Conservation (phyloP, 2,329 filamentous ascomycete genomes). For the Chaetomiaceae sp. region DNA sequence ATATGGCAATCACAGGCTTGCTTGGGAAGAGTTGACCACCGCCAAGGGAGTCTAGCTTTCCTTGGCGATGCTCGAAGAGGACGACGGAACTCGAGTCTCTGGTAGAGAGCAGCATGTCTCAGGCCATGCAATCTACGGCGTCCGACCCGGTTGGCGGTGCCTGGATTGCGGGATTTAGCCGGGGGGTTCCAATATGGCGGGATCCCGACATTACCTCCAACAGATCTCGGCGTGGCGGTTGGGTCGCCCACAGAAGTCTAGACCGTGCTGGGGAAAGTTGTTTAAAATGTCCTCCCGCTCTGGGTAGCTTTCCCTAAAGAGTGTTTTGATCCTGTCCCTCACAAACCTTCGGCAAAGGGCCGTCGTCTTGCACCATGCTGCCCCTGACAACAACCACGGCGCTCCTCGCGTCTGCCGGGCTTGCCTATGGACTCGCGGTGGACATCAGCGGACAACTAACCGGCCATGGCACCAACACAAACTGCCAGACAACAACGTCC, state of each 20-base stretch:
- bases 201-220: not conserved
- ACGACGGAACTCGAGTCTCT: not conserved
- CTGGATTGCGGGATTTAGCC: slow-evolving; percentile 1
- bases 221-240: not conserved
- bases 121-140: not conserved
- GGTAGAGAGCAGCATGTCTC: not conserved
- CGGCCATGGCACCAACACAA: not conserved
- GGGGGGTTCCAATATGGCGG: not conserved
- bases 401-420: not conserved
- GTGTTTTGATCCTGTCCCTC: too few species aligned
- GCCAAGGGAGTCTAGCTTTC: not conserved
- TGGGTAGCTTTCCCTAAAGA: not conserved
- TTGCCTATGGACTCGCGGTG: not conserved
- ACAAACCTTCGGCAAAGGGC: too few species aligned
- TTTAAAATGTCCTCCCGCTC: not conserved
- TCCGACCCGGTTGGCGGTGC: slow-evolving; percentile 1
- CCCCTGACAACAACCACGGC: not conserved
- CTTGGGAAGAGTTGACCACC: too few species aligned
- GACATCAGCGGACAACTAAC: not conserved
- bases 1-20: too few species aligned
- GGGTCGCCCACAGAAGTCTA: not conserved
- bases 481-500: not conserved
- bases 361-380: not conserved
- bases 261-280: not conserved
- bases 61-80: not conserved